A percentile compares a stretch with the other conserved stretches of the same genome.
Conservation (phyloP, 2,329 filamentous ascomycete genomes). For the Lachnellula hyalina region DNA sequence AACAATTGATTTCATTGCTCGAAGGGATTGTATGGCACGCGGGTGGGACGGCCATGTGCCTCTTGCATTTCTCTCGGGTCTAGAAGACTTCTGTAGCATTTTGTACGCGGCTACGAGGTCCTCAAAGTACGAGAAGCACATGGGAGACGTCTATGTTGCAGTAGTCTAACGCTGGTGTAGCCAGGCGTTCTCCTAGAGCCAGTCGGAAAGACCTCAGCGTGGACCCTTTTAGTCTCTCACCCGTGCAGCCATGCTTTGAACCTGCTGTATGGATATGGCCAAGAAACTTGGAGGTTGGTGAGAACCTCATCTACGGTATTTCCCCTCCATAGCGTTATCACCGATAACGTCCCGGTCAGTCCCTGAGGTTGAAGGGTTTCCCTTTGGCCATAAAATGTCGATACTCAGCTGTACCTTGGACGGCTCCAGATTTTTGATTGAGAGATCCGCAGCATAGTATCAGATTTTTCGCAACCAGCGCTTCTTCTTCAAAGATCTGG, state of each 20-base stretch:
- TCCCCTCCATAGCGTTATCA: too few relatives aligned
- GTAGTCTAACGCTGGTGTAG: neutral
- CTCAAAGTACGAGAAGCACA: neutral
- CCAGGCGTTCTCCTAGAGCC: neutral
- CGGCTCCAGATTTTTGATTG: neutral
- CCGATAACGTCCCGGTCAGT: too few relatives aligned
- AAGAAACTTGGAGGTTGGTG: too few relatives aligned
- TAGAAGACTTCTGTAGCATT: neutral
- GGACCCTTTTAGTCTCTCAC: neutral
- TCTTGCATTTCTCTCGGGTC: neutral
- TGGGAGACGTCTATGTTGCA: neutral
- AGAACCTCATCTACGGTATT: neutral
- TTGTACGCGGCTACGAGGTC: neutral
- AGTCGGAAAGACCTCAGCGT: neutral
- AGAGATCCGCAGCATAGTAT: neutral
- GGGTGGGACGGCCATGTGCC: neutral
- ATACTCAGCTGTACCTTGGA: too few relatives aligned
- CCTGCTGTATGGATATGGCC: too few relatives aligned
- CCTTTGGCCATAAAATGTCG: too few relatives aligned
- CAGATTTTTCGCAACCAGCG: neutral
- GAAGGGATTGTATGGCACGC: neutral
- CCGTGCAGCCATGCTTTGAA: neutral
- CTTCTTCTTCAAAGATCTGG: neutral
- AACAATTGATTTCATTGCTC: neutral
- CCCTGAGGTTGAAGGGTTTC: too few relatives aligned